phyloP scores from a whole-genome alignment of 2,329 filamentous ascomycete genomes.

The Cryphonectria parasitica region DNA sequence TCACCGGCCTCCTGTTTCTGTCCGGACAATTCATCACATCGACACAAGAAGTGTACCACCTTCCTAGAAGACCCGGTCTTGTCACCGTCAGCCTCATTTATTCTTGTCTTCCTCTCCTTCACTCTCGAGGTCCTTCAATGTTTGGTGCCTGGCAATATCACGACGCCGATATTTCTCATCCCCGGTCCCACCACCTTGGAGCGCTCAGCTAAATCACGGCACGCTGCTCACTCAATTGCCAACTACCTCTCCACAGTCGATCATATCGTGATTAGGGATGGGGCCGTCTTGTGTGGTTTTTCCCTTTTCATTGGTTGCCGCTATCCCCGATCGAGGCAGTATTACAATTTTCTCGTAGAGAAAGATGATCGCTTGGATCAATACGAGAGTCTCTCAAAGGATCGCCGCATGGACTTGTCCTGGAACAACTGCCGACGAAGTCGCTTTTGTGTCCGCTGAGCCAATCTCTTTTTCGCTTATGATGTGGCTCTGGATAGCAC shows the following conservation, averaged over 20 bases:
- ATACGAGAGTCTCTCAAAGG: slow-evolving; percentile 4
- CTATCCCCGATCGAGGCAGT: neutral
- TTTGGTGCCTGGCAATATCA: neutral
- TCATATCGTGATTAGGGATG: neutral
- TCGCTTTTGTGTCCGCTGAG: neutral
- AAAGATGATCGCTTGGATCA: neutral
- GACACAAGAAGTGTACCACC: slow-evolving; percentile 9
- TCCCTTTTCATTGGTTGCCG: neutral
- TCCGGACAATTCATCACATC: neutral
- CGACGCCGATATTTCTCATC: neutral
- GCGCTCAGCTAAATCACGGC: neutral
- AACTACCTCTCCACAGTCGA: neutral
- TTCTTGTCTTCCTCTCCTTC: neutral
- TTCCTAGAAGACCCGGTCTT: neutral
- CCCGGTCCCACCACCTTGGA: slow-evolving; percentile 1
- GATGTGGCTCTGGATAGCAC: neutral
- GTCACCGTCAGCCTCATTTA: neutral
- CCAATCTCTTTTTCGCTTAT: neutral
- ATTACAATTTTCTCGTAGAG: neutral
- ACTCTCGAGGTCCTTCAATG: neutral
- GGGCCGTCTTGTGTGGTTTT: neutral
- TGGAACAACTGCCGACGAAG: neutral
- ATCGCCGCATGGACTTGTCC: slow-evolving; percentile 1
- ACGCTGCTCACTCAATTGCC: neutral
- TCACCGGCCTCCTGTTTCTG: slow-evolving; percentile 13